Evolutionary conservation across 768 basidiomycete species (phyloP).

Genomic region (Russula foetens): DNA sequence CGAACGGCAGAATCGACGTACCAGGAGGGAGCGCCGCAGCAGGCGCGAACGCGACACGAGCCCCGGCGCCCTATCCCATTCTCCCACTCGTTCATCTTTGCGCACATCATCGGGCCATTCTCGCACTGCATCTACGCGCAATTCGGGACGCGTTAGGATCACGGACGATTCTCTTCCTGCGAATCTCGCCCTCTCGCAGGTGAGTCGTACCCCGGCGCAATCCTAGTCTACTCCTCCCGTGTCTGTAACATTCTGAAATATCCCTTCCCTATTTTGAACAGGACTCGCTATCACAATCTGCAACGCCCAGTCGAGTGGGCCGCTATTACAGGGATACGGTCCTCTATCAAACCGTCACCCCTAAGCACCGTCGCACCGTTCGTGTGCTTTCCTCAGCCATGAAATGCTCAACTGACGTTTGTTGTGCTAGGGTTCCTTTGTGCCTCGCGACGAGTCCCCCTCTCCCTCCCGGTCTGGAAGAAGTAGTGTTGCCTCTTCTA

Average conservation of each 20-base stretch:
- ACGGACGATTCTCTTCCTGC: conserved; percentile 4
- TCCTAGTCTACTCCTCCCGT: background rate
- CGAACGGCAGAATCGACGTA: conserved; percentile 56
- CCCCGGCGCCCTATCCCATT: conserved; percentile 1
- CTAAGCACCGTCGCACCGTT: conserved; percentile 13
- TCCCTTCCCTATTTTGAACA: conserved; percentile 4
- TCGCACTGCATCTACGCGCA: conserved; percentile 39
- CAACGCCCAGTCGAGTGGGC: conserved; percentile 15
- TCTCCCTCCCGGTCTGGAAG: conserved; percentile 19
- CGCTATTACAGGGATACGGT: conserved; percentile 21
- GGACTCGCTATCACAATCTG: conserved; percentile 36
- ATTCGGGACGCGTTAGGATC: conserved; percentile 29
- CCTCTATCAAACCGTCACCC: conserved; percentile 16
- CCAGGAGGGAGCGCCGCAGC: conserved; percentile 41
- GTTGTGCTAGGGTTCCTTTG: conserved; percentile 8
- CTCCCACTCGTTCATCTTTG: conserved; percentile 29
- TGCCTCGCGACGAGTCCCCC: conserved; percentile 18
- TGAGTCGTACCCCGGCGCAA: background rate
- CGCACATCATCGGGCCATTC: conserved; percentile 44
- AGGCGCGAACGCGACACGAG: conserved; percentile 39
- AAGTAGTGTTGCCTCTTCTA: conserved; percentile 17
- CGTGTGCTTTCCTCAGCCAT: background rate
- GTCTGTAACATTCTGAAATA: background rate
- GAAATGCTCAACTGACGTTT: background rate
- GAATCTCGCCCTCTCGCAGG: conserved; percentile 1